A percentile compares a stretch with the other conserved stretches of the same genome.
These are phyloP conservation scores for Trametes pubescens DNA, from an alignment of 1,284 basidiomycete genomes.

Conservation along the genomic window DNA sequence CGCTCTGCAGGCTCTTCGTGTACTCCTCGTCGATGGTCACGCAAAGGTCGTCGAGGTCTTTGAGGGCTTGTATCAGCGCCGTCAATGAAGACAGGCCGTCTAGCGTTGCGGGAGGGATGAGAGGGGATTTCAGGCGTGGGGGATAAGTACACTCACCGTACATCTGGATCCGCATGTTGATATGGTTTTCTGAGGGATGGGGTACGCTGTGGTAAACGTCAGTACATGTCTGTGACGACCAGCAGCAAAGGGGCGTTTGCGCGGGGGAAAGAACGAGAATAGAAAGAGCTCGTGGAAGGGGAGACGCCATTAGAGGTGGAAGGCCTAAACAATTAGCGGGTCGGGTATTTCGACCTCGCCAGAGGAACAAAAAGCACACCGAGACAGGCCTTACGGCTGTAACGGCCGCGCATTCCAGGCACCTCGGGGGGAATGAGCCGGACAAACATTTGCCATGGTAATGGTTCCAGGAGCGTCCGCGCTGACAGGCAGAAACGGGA, in stretches of 20 bases:
- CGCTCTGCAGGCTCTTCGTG: constrained; percentile 59
- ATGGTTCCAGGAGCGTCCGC: constrained; percentile 1
- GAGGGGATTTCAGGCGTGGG: not conserved
- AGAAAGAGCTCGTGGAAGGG: not conserved
- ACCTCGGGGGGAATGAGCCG: not conserved
- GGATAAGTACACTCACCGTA: constrained; percentile 73
- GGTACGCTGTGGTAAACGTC: constrained; percentile 69
- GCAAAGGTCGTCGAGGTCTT: constrained; percentile 79
- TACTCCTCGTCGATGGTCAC: constrained; percentile 75
- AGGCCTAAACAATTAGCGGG: constrained; percentile 7
- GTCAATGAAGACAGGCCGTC: constrained; percentile 83
- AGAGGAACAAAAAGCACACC: constrained; percentile 2
- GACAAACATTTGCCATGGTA: constrained; percentile 13
- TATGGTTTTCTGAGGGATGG: constrained; percentile 96
- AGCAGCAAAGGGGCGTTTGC: not conserved
- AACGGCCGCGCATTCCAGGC: not conserved
- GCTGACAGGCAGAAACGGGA: constrained; percentile 3
- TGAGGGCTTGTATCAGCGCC: constrained; percentile 78
- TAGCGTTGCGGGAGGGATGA: constrained; percentile 41
- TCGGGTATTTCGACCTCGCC: not conserved
- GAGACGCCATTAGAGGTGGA: too few species aligned
- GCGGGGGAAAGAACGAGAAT: not conserved
- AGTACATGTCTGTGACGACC: not conserved
- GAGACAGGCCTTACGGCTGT: not conserved
- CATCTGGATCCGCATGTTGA: constrained; percentile 98